Conservation (phyloP, 352 stramenopile genomes). For the Pythium diclinum region DNA sequence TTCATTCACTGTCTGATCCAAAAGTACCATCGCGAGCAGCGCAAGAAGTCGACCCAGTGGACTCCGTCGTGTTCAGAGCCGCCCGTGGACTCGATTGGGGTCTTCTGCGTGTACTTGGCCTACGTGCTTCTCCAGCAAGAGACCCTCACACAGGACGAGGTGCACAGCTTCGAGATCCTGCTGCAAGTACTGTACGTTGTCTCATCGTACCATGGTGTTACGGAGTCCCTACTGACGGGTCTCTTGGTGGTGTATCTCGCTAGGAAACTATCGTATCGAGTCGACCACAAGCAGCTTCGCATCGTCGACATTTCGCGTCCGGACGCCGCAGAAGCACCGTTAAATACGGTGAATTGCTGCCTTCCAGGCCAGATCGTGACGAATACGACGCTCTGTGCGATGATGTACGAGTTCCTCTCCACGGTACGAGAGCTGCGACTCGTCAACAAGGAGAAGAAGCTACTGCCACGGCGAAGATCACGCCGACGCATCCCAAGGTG, state of each 20-base stretch:
- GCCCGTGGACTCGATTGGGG: slow-evolving; percentile 76
- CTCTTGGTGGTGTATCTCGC: background rate
- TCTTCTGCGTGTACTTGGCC: slow-evolving; percentile 80
- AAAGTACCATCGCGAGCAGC: slow-evolving; percentile 79
- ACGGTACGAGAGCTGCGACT: slow-evolving; percentile 79
- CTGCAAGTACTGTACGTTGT: slow-evolving; percentile 80
- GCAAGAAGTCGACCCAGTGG: slow-evolving; percentile 51
- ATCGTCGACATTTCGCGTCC: slow-evolving; percentile 22
- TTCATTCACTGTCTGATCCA: slow-evolving; percentile 81
- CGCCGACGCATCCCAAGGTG: background rate
- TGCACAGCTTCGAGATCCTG: slow-evolving; percentile 69
- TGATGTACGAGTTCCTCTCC: slow-evolving; percentile 56
- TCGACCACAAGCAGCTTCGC: slow-evolving; percentile 19
- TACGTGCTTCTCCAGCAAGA: slow-evolving; percentile 46
- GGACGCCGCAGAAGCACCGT: background rate
- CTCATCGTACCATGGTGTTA: background rate
- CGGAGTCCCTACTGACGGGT: background rate
- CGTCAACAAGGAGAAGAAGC: slow-evolving; percentile 68
- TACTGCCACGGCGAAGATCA: slow-evolving; percentile 33
- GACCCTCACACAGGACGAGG: slow-evolving; percentile 55
- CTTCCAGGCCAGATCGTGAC: slow-evolving; percentile 8
- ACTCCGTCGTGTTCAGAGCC: slow-evolving; percentile 49
- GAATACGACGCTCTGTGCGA: slow-evolving; percentile 23
- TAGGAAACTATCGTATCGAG: slow-evolving; percentile 26
- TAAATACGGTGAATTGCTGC: background rate